Conservation (phyloP, 108 stramenopile species). For the Licmophora abbreviata region DNA sequence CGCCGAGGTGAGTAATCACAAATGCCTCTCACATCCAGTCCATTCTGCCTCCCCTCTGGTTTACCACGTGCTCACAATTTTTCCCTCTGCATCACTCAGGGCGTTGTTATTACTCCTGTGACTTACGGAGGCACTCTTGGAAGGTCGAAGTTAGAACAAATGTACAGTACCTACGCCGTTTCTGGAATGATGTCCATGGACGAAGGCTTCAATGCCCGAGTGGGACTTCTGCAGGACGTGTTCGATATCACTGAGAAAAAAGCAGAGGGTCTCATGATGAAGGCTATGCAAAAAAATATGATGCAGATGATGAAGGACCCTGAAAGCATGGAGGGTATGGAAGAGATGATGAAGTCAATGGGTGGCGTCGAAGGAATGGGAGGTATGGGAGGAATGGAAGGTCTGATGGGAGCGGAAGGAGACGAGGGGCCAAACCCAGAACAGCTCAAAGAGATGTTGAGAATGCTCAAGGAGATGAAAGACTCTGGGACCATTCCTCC, state of each 20-base stretch:
- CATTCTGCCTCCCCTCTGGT: neutral
- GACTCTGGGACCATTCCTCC: conserved; percentile 59
- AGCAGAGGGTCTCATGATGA: conserved; percentile 79
- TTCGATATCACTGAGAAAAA: conserved; percentile 73
- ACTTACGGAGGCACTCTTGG: conserved; percentile 71
- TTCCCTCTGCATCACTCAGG: conserved; percentile 8
- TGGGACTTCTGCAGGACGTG: conserved; percentile 63
- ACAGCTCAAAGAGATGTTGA: conserved; percentile 61
- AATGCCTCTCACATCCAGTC: neutral
- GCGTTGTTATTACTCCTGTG: conserved; percentile 69
- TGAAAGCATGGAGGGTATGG: conserved; percentile 69
- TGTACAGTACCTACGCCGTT: conserved; percentile 68
- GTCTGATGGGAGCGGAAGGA: conserved; percentile 16
- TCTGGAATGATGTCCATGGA: conserved; percentile 43
- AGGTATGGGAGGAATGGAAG: conserved; percentile 36
- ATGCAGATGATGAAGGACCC: conserved; percentile 79
- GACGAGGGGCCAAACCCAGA: conserved; percentile 55
- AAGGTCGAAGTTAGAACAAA: conserved; percentile 71
- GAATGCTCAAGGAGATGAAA: conserved; percentile 55
- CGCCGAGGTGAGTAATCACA: conserved; percentile 35
- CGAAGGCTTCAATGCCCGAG: conserved; percentile 47
- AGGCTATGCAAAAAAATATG: conserved; percentile 80
- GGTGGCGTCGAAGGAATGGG: conserved; percentile 45
- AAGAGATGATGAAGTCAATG: conserved; percentile 75
- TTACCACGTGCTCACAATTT: conserved; percentile 1